Percentiles rank a stretch among this genome's conserved stretches.
These are phyloP conservation scores for Cordyceps fumosorosea DNA, from an alignment of 2,329 filamentous ascomycete species.

Conservation along the genomic window DNA sequence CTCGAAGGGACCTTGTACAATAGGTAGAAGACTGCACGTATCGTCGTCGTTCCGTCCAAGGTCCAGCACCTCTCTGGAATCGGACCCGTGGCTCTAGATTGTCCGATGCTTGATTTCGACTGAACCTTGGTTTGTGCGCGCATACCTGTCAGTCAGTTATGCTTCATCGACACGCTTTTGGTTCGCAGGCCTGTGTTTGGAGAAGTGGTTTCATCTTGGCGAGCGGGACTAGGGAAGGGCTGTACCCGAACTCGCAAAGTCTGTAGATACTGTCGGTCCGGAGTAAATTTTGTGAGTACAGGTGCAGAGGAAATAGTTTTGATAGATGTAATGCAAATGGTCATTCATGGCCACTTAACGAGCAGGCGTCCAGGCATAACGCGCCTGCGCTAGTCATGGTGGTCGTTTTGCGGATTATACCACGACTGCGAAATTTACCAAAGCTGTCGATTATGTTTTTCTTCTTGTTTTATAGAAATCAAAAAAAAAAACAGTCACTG, in stretches of 20 bases:
- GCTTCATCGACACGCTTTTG: not conserved
- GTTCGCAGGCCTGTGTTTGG: not conserved
- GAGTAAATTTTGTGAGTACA: not conserved
- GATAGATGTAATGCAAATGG: too few relatives aligned
- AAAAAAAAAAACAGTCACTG: too few relatives aligned
- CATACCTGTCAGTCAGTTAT: slow-evolving; percentile 29
- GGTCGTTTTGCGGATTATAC: too few relatives aligned
- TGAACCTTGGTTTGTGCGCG: slow-evolving; percentile 24
- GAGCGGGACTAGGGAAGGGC: not conserved
- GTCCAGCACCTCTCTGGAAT: slow-evolving; percentile 51
- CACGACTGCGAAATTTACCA: too few relatives aligned
- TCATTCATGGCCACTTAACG: too few relatives aligned
- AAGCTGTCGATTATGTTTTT: too few relatives aligned
- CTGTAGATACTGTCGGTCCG: too few relatives aligned
- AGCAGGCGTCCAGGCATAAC: too few relatives aligned
- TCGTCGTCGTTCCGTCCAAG: slow-evolving; percentile 61
- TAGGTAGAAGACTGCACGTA: slow-evolving; percentile 45
- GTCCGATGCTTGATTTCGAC: slow-evolving; percentile 13
- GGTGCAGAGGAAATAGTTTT: too few relatives aligned
- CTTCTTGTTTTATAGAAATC: too few relatives aligned
- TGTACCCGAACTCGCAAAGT: too few relatives aligned
- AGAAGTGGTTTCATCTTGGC: not conserved
- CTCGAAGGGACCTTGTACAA: slow-evolving; percentile 62
- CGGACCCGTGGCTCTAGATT: slow-evolving; percentile 33
- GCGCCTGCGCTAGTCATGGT: too few relatives aligned